These are phyloP conservation scores for Verticillium zaregamsianum DNA, from an alignment of 2,329 filamentous ascomycete species.

Conservation along the genomic window DNA sequence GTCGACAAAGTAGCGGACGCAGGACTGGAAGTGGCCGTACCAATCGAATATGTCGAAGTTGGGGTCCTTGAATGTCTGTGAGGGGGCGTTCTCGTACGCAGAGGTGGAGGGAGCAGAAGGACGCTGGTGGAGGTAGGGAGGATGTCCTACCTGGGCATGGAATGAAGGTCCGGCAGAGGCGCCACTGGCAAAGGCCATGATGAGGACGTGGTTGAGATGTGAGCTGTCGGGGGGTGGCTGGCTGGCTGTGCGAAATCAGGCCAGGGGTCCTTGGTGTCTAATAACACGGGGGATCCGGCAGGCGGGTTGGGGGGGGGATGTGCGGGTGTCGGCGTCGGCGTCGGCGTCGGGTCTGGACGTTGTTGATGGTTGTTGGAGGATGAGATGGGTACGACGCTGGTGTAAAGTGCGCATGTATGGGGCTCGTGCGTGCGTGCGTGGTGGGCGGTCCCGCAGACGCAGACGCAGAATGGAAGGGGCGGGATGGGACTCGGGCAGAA, in stretches of 20 bases:
- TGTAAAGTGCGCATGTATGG: not conserved
- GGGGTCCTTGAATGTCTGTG: slow-evolving; percentile 40
- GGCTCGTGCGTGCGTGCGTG: not conserved
- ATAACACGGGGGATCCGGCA: slow-evolving; percentile 9
- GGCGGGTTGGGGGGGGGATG: not conserved
- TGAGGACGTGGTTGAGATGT: not conserved
- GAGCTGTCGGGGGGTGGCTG: not conserved
- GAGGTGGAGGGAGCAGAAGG: slow-evolving; percentile 7
- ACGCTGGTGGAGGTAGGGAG: not conserved
- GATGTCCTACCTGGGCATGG: not conserved
- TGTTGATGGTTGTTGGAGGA: not conserved
- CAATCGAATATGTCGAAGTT: slow-evolving; percentile 83
- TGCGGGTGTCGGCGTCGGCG: too few species aligned
- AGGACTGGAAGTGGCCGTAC: slow-evolving; percentile 88
- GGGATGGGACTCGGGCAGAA: not conserved
- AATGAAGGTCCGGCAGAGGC: slow-evolving; percentile 9
- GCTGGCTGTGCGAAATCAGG: not conserved
- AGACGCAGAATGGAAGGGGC: not conserved
- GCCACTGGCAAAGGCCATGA: slow-evolving; percentile 5
- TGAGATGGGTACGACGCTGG: not conserved
- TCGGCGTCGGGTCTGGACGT: not conserved
- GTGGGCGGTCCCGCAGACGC: not conserved
- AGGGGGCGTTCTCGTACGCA: not conserved
- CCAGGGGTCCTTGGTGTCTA: slow-evolving; percentile 6
- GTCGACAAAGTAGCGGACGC: slow-evolving; percentile 86